A percentile compares a stretch with the other conserved stretches of the same genome.
These are phyloP conservation scores for Metarhizium anisopliae DNA, from an alignment of 2,329 filamentous ascomycete genomes.

Conservation along the genomic window DNA sequence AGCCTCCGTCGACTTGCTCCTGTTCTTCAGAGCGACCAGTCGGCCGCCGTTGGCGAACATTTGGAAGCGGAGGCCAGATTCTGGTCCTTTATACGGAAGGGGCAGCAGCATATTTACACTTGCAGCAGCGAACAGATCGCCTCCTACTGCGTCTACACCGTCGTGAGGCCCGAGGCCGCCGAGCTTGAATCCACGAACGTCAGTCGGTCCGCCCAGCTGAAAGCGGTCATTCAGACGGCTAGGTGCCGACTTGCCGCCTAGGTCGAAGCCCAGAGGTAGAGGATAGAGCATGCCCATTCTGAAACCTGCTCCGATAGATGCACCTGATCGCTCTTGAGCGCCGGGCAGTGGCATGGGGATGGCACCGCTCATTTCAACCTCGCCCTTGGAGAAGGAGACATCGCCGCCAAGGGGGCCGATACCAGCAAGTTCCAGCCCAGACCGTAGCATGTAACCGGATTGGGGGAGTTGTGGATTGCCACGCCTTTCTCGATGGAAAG, in stretches of 20 bases:
- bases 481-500: conserved; percentile 69
- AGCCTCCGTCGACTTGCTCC: conserved; percentile 36
- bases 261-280: conserved; percentile 53
- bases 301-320: conserved; percentile 75
- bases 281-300: conserved; percentile 79
- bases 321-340: conserved; percentile 58
- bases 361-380: conserved; percentile 71
- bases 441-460: conserved; percentile 71
- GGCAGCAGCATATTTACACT: conserved; percentile 81
- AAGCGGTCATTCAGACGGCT: conserved; percentile 92
- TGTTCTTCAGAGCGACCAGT: conserved; percentile 64
- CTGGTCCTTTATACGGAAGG: conserved; percentile 69
- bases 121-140: conserved; percentile 84
- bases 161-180: conserved; percentile 85
- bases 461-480: conserved; percentile 81
- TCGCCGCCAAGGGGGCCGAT: conserved; percentile 77
- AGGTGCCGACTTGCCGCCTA: conserved; percentile 44
- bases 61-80: conserved; percentile 80
- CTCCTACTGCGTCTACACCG: conserved; percentile 75
- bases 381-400: conserved; percentile 89
- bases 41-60: conserved; percentile 87
- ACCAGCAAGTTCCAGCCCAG: conserved; percentile 76
- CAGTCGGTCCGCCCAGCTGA: conserved; percentile 85
- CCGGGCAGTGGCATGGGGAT: conserved; percentile 65
- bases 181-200: conserved; percentile 87